Percentiles rank a stretch among this genome's conserved stretches.
Evolutionary conservation across 305 asterid genomes (phyloP).

Genomic region (Coffea humblotiana): DNA sequence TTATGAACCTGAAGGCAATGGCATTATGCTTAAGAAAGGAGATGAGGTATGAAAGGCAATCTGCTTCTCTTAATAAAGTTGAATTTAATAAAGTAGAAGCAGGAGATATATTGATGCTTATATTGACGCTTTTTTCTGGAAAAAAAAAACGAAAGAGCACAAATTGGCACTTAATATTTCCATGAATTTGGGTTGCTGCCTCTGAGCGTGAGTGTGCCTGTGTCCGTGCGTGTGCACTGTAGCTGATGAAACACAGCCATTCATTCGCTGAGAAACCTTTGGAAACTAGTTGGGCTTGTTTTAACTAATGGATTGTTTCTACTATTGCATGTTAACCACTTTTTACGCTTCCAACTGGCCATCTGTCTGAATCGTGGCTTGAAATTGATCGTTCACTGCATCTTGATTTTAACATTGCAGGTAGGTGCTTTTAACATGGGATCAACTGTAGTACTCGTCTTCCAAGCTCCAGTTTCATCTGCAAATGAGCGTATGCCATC

Average conservation of each 20-base stretch:
- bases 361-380: not conserved
- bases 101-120: not conserved
- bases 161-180: not conserved
- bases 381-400: not conserved
- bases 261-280: not conserved
- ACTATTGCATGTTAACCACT: not conserved
- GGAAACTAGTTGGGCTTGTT: not conserved
- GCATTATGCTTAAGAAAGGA: constrained; percentile 74
- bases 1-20: constrained; percentile 59
- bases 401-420: constrained; percentile 38
- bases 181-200: not conserved
- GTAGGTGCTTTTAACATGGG: constrained; percentile 95
- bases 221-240: not conserved
- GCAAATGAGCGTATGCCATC: constrained; percentile 35
- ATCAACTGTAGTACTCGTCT: constrained; percentile 86
- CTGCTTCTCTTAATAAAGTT: not conserved
- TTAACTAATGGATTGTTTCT: not conserved
- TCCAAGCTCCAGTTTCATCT: constrained; percentile 72
- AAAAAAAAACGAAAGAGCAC: not conserved
- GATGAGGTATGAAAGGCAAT: constrained; percentile 60
- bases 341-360: not conserved
- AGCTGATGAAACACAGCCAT: not conserved
- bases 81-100: not conserved
- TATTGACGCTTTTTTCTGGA: too few relatives aligned
- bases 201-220: not conserved